Evolutionary conservation across 164 flowering plant genomes (phyloP), one percentile per base, ranked within the genome.

Genomic region (Liriodendron chinense): DNA sequence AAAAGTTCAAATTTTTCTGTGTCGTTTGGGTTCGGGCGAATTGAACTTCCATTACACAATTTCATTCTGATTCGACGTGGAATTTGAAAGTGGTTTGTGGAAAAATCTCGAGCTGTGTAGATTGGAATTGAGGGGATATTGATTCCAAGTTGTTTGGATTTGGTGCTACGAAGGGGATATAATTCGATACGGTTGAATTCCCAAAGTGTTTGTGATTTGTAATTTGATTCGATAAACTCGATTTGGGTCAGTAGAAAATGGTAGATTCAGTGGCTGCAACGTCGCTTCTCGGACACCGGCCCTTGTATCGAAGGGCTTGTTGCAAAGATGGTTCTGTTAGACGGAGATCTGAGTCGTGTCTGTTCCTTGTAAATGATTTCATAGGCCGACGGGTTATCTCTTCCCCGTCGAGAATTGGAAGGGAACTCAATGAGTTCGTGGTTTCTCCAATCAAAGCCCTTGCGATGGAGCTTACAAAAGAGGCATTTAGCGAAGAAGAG

Each of bases 381-480:
- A 16, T 69, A 6, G 87, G 90, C 43, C 78, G 78, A 62, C 81
- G 76, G 74, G 9, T 83, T 56, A 61, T 61, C 21, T 75, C 74
- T 62, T n/a, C 23, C 22, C 48, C 69, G 0, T 63, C 75, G 23
- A 74, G 81, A 69, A 75, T 13, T 62, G 72, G 56, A 18, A 83
- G 79, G 56, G 47, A 61, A 61, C 64, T 72, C 28, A 65, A 74
- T 73, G 22, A 7, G 14, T 24, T 26, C 68, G 20, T 24, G 34
- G 57, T 12, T 69, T 78, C 77, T 1, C 16, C 85, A 2, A 79
- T 85, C 76, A 85, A 79, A 81, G 91, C 94, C 24, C 88, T 81
- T 61, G 96, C 98, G 14, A 84, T 84, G 88, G 94, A 84, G 78
- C 69, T 92, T 66, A 85, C 94, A 12, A 91, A 87, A 84, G 98